Evolutionary conservation across 345 rosid genomes (phyloP).

Genomic region (Leavenworthia alabamica): DNA sequence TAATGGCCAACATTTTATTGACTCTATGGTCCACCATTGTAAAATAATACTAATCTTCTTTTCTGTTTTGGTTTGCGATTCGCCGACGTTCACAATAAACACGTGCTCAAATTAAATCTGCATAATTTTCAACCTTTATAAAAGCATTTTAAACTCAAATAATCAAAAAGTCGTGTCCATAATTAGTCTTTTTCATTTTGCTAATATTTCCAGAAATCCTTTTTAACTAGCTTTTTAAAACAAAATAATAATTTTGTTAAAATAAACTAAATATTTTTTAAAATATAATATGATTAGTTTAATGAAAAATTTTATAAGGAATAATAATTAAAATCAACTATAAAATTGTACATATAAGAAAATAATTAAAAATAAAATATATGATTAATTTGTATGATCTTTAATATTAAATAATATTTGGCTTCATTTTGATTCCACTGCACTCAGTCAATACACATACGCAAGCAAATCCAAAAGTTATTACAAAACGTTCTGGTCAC

Average conservation of each 20-base stretch:
- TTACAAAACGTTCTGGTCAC: neutral
- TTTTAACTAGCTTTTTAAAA: too few relatives aligned
- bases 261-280: neutral
- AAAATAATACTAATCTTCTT: neutral
- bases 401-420: neutral
- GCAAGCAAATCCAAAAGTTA: conserved; percentile 10
- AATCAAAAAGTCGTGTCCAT: neutral
- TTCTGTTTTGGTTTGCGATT: conserved; percentile 12
- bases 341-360: too few relatives aligned
- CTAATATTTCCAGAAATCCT: neutral
- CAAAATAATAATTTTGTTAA: too few relatives aligned
- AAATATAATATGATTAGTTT: neutral
- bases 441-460: neutral
- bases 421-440: neutral
- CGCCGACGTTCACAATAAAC: conserved; percentile 18
- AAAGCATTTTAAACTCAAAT: neutral
- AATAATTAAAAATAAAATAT: neutral
- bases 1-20: neutral
- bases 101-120: conserved; percentile 21
- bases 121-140: neutral
- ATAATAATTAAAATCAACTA: too few relatives aligned
- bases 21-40: conserved; percentile 19
- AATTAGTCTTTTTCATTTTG: neutral
- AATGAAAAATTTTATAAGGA: neutral
- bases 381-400: neutral